Evolutionary conservation across 2,329 filamentous ascomycete species (phyloP).

Genomic region (Colletotrichum orchidophilum): DNA sequence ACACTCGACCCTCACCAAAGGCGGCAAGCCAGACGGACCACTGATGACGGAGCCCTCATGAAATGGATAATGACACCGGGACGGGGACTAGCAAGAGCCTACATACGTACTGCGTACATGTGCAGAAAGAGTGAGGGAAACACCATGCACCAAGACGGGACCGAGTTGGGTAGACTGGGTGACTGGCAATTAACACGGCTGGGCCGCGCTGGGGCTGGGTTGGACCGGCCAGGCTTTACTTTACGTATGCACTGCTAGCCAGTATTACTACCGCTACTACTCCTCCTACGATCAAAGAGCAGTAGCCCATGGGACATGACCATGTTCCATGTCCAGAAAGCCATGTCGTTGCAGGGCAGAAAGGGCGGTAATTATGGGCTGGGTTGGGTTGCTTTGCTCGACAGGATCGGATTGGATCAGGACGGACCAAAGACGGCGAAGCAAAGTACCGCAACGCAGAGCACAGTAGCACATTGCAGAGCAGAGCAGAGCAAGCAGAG

Average conservation of each 20-base stretch:
- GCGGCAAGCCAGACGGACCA: not conserved
- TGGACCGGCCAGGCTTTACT: not conserved
- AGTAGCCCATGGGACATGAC: conserved; percentile 11
- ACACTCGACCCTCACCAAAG: conserved; percentile 1
- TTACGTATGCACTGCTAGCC: conserved; percentile 6
- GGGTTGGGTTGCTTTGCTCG: not conserved
- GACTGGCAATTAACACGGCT: not conserved
- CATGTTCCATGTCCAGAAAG: conserved; percentile 7
- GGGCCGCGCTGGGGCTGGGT: not conserved
- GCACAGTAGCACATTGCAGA: not conserved
- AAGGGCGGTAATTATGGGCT: not conserved
- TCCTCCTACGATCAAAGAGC: not conserved
- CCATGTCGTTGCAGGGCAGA: conserved; percentile 6
- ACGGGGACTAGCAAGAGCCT: not conserved
- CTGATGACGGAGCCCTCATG: not conserved
- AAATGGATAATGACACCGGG: not conserved
- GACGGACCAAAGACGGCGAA: conserved; percentile 7
- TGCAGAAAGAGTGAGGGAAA: conserved; percentile 2
- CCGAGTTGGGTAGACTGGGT: conserved; percentile 5
- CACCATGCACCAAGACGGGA: conserved; percentile 5
- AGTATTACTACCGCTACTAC: not conserved
- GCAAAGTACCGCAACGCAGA: conserved; percentile 19
- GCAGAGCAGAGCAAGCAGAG: not conserved
- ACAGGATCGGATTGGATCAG: not conserved
- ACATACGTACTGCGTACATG: not conserved